Percentiles rank a stretch among this genome's conserved stretches.
These are phyloP conservation scores for Karstenula rhodostoma DNA, from an alignment of 2,329 filamentous ascomycete genomes.

Conservation along the genomic window DNA sequence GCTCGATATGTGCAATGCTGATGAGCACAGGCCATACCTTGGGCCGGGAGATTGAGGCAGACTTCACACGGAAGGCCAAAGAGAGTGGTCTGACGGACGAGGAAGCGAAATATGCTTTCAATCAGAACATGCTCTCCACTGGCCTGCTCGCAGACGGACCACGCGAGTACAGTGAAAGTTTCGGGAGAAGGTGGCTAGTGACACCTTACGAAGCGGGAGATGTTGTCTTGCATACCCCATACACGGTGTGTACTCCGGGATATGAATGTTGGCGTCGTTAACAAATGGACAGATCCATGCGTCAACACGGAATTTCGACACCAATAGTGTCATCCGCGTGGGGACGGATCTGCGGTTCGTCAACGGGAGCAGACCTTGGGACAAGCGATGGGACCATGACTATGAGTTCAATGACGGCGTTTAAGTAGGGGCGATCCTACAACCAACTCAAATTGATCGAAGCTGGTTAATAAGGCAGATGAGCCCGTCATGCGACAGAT, in stretches of 20 bases:
- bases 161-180: constrained; percentile 53
- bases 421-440: not conserved
- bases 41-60: constrained; percentile 59
- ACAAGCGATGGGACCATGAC: constrained; percentile 51
- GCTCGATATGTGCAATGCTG: constrained; percentile 4
- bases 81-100: constrained; percentile 60
- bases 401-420: constrained; percentile 43
- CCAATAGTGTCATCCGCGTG: constrained; percentile 60
- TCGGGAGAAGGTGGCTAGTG: constrained; percentile 59
- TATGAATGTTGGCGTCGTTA: constrained; percentile 5
- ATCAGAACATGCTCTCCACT: constrained; percentile 66
- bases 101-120: constrained; percentile 56
- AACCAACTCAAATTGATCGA: not conserved
- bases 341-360: constrained; percentile 67
- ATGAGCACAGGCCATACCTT: constrained; percentile 50
- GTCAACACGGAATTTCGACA: constrained; percentile 64
- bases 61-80: constrained; percentile 60
- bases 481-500: not conserved
- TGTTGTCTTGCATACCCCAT: constrained; percentile 52
- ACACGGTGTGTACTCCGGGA: constrained; percentile 26
- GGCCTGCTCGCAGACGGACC: constrained; percentile 63
- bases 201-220: constrained; percentile 64
- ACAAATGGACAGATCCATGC: constrained; percentile 60
- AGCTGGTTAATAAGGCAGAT: not conserved
- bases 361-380: constrained; percentile 60